Conservation (phyloP, 2,329 filamentous ascomycete genomes). For the Myriosclerotinia scirpicola region DNA sequence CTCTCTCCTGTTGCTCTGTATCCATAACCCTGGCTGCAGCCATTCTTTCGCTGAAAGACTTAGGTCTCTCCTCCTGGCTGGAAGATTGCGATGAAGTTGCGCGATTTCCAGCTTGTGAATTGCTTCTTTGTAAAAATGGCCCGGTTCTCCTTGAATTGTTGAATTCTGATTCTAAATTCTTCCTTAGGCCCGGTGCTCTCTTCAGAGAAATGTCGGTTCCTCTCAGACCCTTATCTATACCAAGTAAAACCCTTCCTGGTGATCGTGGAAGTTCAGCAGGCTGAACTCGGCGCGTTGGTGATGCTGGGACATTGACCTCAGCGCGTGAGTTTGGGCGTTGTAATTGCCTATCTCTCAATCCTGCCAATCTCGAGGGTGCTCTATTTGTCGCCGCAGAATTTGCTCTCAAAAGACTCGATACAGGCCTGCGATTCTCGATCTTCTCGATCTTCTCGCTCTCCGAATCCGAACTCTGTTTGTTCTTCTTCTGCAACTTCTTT, state of each 20-base stretch:
- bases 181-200: slow-evolving; percentile 58
- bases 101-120: slow-evolving; percentile 36
- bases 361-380: slow-evolving; percentile 34
- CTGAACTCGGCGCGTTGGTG: slow-evolving; percentile 63
- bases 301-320: slow-evolving; percentile 71
- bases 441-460: slow-evolving; percentile 30
- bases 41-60: slow-evolving; percentile 80
- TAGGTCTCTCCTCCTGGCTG: slow-evolving; percentile 46
- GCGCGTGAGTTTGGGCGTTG: slow-evolving; percentile 40
- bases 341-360: slow-evolving; percentile 28
- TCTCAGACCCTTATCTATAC: slow-evolving; percentile 84
- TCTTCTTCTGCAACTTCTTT: slow-evolving; percentile 76
- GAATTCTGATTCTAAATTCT: slow-evolving; percentile 37
- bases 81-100: slow-evolving; percentile 29
- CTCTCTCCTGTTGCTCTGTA: slow-evolving; percentile 49
- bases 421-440: slow-evolving; percentile 23
- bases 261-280: slow-evolving; percentile 61
- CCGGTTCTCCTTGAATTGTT: slow-evolving; percentile 39
- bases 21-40: slow-evolving; percentile 66
- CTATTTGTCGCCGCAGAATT: slow-evolving; percentile 35
- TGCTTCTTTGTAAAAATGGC: slow-evolving; percentile 49
- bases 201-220: slow-evolving; percentile 83
- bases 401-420: slow-evolving; percentile 29
- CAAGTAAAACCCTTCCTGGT: slow-evolving; percentile 75
- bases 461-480: slow-evolving; percentile 40